A percentile compares a stretch with the other conserved stretches of the same genome.
phyloP scores from a whole-genome alignment of 1,139 yeast genomes.

The Saccharomyces hybrid region DNA sequence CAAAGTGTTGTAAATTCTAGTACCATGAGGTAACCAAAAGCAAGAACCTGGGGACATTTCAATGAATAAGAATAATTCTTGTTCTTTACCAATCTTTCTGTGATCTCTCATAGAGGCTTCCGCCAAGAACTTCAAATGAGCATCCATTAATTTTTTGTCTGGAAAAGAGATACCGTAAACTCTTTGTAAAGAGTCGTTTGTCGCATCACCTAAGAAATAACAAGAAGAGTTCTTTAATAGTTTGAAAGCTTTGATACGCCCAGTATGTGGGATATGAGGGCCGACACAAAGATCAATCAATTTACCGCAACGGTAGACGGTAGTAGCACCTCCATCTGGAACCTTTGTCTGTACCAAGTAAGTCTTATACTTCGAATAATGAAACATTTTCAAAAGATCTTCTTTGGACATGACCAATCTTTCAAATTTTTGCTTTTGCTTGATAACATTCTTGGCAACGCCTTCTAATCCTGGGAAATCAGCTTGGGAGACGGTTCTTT shows the following conservation, averaged over 20 bases:
- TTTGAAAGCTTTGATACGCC: constrained; percentile 91
- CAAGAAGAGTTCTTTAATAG: constrained; percentile 93
- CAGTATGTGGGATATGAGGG: constrained; percentile 97
- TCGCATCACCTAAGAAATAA: constrained; percentile 89
- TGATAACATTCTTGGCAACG: constrained; percentile 84
- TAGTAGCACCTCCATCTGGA: constrained; percentile 93
- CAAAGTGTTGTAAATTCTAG: constrained; percentile 86
- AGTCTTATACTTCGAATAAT: constrained; percentile 93
- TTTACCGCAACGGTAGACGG: constrained; percentile 97
- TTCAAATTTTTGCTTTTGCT: constrained; percentile 94
- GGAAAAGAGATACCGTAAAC: constrained; percentile 98
- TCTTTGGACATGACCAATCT: constrained; percentile 91
- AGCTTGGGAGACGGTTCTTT: constrained; percentile 65
- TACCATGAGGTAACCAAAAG: constrained; percentile 98
- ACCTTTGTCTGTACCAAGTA: constrained; percentile 78
- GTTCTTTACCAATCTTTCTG: constrained; percentile 92
- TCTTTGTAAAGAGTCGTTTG: constrained; percentile 93
- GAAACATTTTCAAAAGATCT: constrained; percentile 84
- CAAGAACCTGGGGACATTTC: constrained; percentile 97
- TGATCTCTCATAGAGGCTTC: constrained; percentile 98
- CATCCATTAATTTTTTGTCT: constrained; percentile 94
- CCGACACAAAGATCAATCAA: constrained; percentile 98
- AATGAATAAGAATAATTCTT: constrained; percentile 89
- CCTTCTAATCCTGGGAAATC: constrained; percentile 84
- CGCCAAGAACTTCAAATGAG: constrained; percentile 86